Evolutionary conservation across 192 early-diverging fungal species (phyloP), one percentile per base, ranked within the genome.

Genomic region (Backusella mclennaniae): DNA sequence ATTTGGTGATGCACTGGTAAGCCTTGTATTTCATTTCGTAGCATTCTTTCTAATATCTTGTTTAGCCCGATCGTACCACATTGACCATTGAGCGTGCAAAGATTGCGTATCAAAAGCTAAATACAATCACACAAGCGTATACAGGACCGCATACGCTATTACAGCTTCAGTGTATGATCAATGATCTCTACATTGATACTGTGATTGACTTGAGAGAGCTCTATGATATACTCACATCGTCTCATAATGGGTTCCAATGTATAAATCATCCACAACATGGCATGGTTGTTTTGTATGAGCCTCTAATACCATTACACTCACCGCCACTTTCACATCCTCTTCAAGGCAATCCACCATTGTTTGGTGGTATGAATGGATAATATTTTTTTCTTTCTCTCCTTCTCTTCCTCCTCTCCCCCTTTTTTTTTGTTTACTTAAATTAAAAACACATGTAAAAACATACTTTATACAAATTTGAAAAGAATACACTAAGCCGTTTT

Each of bases 1-100:
- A 4, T 83, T 83, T 79, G 74, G 67, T 8, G 81, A 79, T 83
- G 77, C 67, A 26, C 31, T 77, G 72, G 77, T 77, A 53, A 82
- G 33, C 33, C 33, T 33, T 33, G 33, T 33, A 33, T 33, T 33
- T 33, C 31, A 33, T 33, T 33, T 33, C 33, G 0, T 26, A 26
- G 26, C 26, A 26, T 26, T 26, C 26, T 26, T 26, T 26, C 41
- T 19, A 21, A 73, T 14, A 7, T n/a, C 31, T 8, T 35, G 5
- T 42, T 35, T 70, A 79, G 77, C 44, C 59, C 29, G 78, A 79
- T 74, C 75, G 78, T 6, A 76, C 36, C 15, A 52, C 46, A 44
- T 15, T 70, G 9, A 76, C 77, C 2, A 23, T 84, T 17, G 82
- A 84, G n/a, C 73, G 79, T 33, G 82, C 78, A 5, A 77, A 71